Conservation (phyloP, 1,284 basidiomycete species). For the Fomitopsis betulina region DNA sequence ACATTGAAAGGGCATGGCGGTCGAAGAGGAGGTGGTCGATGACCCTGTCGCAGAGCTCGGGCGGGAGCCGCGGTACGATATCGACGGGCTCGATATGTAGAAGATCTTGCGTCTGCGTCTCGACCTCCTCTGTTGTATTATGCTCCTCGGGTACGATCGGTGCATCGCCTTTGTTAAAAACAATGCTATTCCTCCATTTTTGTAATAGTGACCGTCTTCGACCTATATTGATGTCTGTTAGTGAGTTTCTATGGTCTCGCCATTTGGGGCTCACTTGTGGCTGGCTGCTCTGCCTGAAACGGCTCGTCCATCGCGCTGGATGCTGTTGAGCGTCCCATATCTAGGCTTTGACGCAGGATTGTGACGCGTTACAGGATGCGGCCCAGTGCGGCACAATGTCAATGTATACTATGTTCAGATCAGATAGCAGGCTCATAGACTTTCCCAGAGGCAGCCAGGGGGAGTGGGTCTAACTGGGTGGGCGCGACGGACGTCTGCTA, state of each 20-base stretch:
- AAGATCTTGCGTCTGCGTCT: neutral
- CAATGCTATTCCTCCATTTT: neutral
- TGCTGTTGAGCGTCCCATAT: neutral
- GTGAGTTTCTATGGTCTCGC: too few relatives aligned
- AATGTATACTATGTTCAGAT: neutral
- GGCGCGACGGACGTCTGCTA: neutral
- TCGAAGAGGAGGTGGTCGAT: constrained; percentile 8
- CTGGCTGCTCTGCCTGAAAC: neutral
- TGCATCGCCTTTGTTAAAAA: neutral
- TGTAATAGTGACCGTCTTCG: neutral
- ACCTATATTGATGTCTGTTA: neutral
- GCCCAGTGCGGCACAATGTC: neutral
- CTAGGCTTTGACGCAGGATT: neutral
- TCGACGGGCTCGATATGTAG: neutral
- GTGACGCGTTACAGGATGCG: neutral
- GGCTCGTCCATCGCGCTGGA: neutral
- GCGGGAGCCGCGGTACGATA: constrained; percentile 5
- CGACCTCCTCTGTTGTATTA: neutral
- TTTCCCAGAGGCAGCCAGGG: neutral
- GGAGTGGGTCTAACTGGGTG: neutral
- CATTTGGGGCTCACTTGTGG: neutral
- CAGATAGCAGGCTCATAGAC: too few relatives aligned
- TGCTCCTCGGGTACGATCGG: neutral
- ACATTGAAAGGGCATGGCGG: constrained; percentile 1
- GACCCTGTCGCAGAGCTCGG: constrained; percentile 12